A percentile compares a stretch with the other conserved stretches of the same genome.
phyloP scores from a whole-genome alignment of 2,329 filamentous ascomycete species.

The Colletotrichum kahawae region DNA sequence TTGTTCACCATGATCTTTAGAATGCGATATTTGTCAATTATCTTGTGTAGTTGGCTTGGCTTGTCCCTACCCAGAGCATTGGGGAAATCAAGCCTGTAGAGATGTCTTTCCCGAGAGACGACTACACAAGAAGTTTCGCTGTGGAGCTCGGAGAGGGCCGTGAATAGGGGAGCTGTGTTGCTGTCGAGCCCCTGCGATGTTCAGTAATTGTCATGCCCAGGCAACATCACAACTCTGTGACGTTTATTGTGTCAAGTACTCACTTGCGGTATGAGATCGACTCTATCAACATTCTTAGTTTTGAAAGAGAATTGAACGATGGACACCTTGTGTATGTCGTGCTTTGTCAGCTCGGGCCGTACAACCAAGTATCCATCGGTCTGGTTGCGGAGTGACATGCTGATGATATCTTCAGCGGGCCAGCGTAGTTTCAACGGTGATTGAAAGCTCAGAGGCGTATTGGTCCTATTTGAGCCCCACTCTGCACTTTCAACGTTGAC shows the following conservation, averaged over 20 bases:
- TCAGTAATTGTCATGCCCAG: neutral
- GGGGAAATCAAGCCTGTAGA: constrained; percentile 13
- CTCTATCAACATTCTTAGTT: neutral
- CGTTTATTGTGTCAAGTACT: neutral
- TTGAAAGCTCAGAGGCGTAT: neutral
- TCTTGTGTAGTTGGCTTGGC: constrained; percentile 5
- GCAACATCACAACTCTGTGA: too few relatives aligned
- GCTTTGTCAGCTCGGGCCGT: constrained; percentile 23
- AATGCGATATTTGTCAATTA: constrained; percentile 32
- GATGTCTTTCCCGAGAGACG: constrained; percentile 30
- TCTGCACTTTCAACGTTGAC: neutral
- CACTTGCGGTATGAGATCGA: neutral
- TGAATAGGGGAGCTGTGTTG: constrained; percentile 30
- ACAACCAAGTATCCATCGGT: constrained; percentile 26
- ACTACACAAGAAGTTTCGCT: constrained; percentile 25
- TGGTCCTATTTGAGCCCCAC: neutral
- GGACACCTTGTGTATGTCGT: neutral
- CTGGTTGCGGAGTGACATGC: constrained; percentile 20
- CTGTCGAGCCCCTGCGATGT: constrained; percentile 25
- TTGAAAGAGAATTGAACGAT: neutral
- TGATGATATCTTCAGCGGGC: constrained; percentile 26
- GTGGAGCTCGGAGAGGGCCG: constrained; percentile 30
- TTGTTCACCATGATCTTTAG: constrained; percentile 28
- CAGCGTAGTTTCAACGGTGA: constrained; percentile 15
- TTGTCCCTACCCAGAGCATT: neutral